A percentile compares a stretch with the other conserved stretches of the same genome.
These are phyloP conservation scores for Massarina eburnea DNA, from an alignment of 2,329 filamentous ascomycete genomes.

Conservation along the genomic window DNA sequence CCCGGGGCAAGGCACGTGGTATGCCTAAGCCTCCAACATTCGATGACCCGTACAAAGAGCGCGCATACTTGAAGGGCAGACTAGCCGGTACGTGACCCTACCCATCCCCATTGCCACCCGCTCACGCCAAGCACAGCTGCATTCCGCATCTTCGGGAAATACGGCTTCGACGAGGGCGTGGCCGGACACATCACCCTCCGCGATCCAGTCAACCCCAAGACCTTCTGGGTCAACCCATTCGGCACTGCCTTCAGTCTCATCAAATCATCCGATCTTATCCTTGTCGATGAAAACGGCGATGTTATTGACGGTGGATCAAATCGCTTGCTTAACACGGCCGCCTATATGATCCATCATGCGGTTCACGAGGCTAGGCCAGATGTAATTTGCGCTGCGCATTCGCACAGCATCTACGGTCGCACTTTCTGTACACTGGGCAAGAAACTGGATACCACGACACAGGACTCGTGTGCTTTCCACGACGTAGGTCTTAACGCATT, in stretches of 20 bases:
- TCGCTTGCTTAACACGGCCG: constrained; percentile 46
- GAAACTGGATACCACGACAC: constrained; percentile 60
- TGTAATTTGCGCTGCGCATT: constrained; percentile 60
- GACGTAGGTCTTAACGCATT: constrained; percentile 27
- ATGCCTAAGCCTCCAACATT: constrained; percentile 39
- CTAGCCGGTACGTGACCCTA: constrained; percentile 22
- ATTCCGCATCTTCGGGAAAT: constrained; percentile 44
- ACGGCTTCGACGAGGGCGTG: constrained; percentile 49
- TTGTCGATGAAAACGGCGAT: constrained; percentile 62
- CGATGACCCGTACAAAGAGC: constrained; percentile 41
- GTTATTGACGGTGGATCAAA: constrained; percentile 62
- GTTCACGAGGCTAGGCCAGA: constrained; percentile 62
- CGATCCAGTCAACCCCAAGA: constrained; percentile 60
- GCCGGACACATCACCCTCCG: constrained; percentile 66
- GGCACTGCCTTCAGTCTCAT: constrained; percentile 64
- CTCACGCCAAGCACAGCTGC: constrained; percentile 21
- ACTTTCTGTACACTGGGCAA: constrained; percentile 65
- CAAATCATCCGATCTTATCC: constrained; percentile 67
- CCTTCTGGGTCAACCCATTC: constrained; percentile 70
- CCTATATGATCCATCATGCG: constrained; percentile 63
- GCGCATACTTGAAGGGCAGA: constrained; percentile 40
- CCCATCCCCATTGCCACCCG: background rate
- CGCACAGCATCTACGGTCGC: constrained; percentile 60
- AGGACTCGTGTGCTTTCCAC: constrained; percentile 59
- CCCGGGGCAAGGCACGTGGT: constrained; percentile 23